phyloP scores from a whole-genome alignment of 176 grass and related monocot genomes.

The Alloteropsis semialata region DNA sequence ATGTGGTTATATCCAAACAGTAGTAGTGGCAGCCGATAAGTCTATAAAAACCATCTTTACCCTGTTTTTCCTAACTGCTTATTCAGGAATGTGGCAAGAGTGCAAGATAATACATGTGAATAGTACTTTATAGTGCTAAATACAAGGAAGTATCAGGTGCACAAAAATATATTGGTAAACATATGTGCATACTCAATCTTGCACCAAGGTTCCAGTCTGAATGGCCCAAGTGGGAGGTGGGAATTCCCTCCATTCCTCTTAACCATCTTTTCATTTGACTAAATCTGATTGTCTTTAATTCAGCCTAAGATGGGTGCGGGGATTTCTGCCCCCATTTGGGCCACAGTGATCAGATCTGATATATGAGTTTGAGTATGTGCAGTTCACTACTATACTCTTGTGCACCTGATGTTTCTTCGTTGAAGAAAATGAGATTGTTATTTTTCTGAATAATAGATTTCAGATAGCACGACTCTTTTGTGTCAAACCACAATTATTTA shows the following conservation, averaged over 20 bases:
- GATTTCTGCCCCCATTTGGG: not conserved
- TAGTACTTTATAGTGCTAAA: not conserved
- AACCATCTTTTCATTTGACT: not conserved
- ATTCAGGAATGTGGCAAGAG: not conserved
- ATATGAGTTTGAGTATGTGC: not conserved
- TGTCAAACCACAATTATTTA: not conserved
- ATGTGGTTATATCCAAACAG: not conserved
- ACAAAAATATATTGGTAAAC: not conserved
- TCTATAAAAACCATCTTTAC: not conserved
- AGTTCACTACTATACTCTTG: not conserved
- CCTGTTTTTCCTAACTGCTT: not conserved
- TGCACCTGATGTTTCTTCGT: not conserved
- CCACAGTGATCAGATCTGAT: not conserved
- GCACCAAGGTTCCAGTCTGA: not conserved
- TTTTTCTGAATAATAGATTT: conserved; percentile 3
- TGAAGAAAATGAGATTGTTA: conserved; percentile 1
- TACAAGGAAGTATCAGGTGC: not conserved
- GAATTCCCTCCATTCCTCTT: not conserved
- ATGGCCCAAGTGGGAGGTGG: not conserved
- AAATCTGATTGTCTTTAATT: not conserved
- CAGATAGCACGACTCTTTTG: not conserved
- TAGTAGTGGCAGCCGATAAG: not conserved
- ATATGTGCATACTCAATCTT: not conserved
- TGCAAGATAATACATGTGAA: not conserved
- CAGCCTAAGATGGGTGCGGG: not conserved